phyloP scores from a whole-genome alignment of 805 yeast genomes.

The Pichia occidentalis region DNA sequence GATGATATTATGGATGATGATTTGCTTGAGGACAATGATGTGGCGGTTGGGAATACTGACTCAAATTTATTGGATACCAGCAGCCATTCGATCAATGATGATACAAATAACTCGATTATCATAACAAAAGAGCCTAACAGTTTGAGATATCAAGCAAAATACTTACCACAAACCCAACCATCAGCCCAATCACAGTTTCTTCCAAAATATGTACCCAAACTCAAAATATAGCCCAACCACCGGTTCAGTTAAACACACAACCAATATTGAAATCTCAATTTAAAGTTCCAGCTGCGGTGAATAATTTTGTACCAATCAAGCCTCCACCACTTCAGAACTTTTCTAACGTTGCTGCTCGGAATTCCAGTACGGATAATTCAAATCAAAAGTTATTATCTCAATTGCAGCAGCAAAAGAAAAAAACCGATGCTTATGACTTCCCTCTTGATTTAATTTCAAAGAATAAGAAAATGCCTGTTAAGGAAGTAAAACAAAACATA shows the following conservation, averaged over 20 bases:
- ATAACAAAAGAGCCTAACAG: neutral
- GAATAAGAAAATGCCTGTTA: constrained; percentile 34
- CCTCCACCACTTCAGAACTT: too few relatives aligned
- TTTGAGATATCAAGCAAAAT: neutral
- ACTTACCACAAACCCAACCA: neutral
- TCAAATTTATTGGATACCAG: constrained; percentile 1
- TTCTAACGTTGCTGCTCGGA: neutral
- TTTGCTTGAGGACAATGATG: constrained; percentile 24
- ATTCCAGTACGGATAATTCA: constrained; percentile 3
- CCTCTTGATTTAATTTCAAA: constrained; percentile 49
- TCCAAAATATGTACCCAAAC: neutral
- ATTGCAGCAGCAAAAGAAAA: constrained; percentile 44
- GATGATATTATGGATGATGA: constrained; percentile 36
- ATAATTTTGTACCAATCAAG: neutral
- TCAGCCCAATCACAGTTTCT: neutral
- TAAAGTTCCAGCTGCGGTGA: neutral
- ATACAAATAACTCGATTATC: neutral
- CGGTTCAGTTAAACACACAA: neutral
- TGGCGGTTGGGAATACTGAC: neutral
- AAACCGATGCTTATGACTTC: constrained; percentile 74
- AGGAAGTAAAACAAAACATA: constrained; percentile 27
- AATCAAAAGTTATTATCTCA: constrained; percentile 21
- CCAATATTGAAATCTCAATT: neutral
- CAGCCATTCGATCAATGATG: neutral
- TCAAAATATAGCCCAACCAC: neutral